Base-by-base conservation (phyloP, 176 grass and related monocot species). In the Poa pratensis region DNA sequence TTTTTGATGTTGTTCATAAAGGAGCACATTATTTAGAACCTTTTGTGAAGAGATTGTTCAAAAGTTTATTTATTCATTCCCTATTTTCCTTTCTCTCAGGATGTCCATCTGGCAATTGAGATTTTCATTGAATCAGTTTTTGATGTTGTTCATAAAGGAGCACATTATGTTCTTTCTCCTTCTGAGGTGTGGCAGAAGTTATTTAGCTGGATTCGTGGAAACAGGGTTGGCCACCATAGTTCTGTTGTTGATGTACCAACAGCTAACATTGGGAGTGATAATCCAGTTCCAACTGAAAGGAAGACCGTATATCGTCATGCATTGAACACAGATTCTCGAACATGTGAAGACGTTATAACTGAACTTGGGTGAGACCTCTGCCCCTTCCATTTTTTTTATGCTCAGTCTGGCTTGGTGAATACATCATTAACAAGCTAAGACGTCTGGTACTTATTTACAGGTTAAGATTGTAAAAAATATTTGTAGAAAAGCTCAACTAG, bases 41-140 rank as follows among this genome's bases (percentile, higher is more conserved):
- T 75, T 57, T 76, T 2, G 20, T 66, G 23, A 27, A 72, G 59
- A 76, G 49, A 76, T 77, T 35, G n/a, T 34, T 77, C 37, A 67
- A 7, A 73, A 72, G 51, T 62, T 73, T 62, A 14, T 80, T 45
- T 81, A 84, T 51, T 75, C 39, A 83, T 10, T 40, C 40, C 52
- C 45, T 27, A 16, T 51, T 78, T 80, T 63, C 34, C 34, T 61
- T 19, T 48, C 30, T 64, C 48, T 52, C 87, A 95, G 95, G 96
- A 95, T 90, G 87, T 98, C 17, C 92, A 98, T 89, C 83, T 98
- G 78, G 93, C 93, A 75, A 89, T 98, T 20, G 96, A 98, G 82
- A 98, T 95, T 79, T 95, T 94, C 83, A 95, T 98, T 69, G 96
- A 98, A 85, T 98, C 96, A 34, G 81, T 87, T 75, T 98, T 98